Evolutionary conservation across 805 yeast genomes (phyloP).

Genomic region (Candida tibetensis): DNA sequence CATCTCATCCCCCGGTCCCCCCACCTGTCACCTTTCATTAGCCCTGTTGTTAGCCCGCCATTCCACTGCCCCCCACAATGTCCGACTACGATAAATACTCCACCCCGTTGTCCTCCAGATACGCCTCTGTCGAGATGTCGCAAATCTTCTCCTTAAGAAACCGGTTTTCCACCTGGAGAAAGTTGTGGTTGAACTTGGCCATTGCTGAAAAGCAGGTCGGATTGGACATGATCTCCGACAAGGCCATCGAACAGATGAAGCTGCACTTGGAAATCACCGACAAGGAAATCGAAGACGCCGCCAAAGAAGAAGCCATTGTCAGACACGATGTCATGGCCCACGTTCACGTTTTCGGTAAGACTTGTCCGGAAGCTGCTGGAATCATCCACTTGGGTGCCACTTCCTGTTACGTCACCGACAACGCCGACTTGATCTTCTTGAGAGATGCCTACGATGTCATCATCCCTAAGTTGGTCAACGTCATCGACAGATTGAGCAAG

Average conservation of each 20-base stretch:
- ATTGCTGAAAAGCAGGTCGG: conserved; percentile 94
- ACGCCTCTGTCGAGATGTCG: conserved; percentile 98
- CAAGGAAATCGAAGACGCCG: conserved; percentile 85
- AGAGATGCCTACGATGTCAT: conserved; percentile 93
- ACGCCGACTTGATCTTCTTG: conserved; percentile 93
- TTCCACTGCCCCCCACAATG: no score
- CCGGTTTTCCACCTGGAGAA: conserved; percentile 98
- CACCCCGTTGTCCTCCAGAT: conserved; percentile 93
- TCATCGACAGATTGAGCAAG: conserved; percentile 81
- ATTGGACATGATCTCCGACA: conserved; percentile 76
- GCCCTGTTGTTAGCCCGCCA: no score
- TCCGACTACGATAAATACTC: conserved; percentile 69
- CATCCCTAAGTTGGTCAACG: conserved; percentile 94
- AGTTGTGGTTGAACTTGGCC: conserved; percentile 92
- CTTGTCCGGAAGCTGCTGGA: conserved; percentile 95
- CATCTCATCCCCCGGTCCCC: neutral
- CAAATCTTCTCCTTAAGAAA: conserved; percentile 86
- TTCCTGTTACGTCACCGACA: conserved; percentile 95
- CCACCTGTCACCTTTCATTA: neutral
- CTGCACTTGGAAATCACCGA: conserved; percentile 79
- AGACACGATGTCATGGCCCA: conserved; percentile 99
- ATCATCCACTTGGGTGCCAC: conserved; percentile 98
- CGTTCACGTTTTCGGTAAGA: conserved; percentile 90
- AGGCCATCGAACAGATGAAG: conserved; percentile 85
- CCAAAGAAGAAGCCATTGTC: conserved; percentile 93